Evolutionary conservation across 208 protist genomes (phyloP), one percentile per base, ranked within the genome.

Genomic region (Acanthamoeba comandoni): DNA sequence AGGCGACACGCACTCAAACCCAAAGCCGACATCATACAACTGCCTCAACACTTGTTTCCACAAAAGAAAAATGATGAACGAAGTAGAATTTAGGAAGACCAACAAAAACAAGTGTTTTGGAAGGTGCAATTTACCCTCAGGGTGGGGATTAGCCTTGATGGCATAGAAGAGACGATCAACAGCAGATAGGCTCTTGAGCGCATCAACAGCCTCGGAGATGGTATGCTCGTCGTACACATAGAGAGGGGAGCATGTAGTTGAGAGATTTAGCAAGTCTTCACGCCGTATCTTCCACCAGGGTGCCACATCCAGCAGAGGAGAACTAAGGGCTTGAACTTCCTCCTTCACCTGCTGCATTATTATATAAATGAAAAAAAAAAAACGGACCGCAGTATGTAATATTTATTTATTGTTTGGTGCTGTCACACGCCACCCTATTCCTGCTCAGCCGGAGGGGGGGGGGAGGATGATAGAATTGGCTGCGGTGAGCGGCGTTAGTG

Each of bases 111-210:
- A 19, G 55, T 19, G 55, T n/a, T 43, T 43, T 43, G 35, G 35
- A 43, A 77, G 29, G 29, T 19, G 19, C 22, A 77, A 31, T 49
- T 24, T 67, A 86, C 77, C 49, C 17, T 86, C 29, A 0, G 77
- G 77, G 52, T 86, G 57, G 43, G 77, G 77, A 22, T 86, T 86
- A 24, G 77, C 77, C 57, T 86, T 86, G n/a, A 86, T 67, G 52
- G 77, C 77, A 22, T 86, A 86, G 77, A 86, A 86, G 52, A 86
- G 65, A 12, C 35, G 19, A 19, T 86, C 77, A 35, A 86, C 35
- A 22, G 53, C 29, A 39, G 77, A 29, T 13, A 86, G 22, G 49
- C 53, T 86, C 19, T 48, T 26, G 77, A 86, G 77, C 48, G 60
- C 29, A 15, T 52, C 3, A 24, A 86, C 35, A 31, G 57, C 77